A percentile compares a stretch with the other conserved stretches of the same genome.
Evolutionary conservation across 768 basidiomycete species (phyloP).

Genomic region (Plicaturopsis crispa): DNA sequence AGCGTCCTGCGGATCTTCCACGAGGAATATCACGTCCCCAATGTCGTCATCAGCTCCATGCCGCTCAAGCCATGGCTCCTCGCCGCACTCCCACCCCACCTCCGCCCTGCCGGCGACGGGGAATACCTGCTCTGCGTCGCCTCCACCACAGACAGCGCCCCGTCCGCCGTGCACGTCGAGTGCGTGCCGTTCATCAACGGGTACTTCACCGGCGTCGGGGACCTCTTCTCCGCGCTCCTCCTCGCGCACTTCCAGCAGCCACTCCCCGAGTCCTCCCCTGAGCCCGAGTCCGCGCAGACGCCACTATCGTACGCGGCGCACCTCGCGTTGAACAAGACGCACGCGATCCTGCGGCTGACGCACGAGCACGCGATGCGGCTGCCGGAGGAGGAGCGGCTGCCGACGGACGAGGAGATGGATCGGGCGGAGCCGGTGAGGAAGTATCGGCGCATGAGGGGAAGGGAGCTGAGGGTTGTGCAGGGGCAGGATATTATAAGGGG

Average conservation of each 20-base stretch:
- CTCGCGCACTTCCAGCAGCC: constrained; percentile 63
- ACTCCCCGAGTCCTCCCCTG: constrained; percentile 3
- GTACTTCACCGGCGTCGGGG: constrained; percentile 95
- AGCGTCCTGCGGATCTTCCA: constrained; percentile 71
- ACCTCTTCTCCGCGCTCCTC: constrained; percentile 90
- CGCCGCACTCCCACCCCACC: constrained; percentile 36
- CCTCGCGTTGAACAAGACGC: constrained; percentile 65
- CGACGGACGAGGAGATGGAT: constrained; percentile 78
- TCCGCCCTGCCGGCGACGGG: constrained; percentile 28
- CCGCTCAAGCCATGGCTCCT: constrained; percentile 60
- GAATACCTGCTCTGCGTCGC: constrained; percentile 71
- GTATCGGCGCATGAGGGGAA: constrained; percentile 68
- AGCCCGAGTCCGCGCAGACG: constrained; percentile 18
- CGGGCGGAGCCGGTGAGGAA: constrained; percentile 50
- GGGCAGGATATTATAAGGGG: constrained; percentile 63
- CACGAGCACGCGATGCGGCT: constrained; percentile 46
- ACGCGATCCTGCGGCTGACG: constrained; percentile 62
- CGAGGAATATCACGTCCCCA: constrained; percentile 62
- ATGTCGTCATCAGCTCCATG: constrained; percentile 91
- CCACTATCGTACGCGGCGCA: constrained; percentile 56
- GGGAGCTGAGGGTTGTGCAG: constrained; percentile 82
- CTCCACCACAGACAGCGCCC: constrained; percentile 37
- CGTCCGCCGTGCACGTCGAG: constrained; percentile 55
- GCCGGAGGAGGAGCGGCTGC: constrained; percentile 49
- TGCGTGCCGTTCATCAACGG: constrained; percentile 76